These are phyloP conservation scores for Butyriboletus loyo DNA, from an alignment of 768 basidiomycete species.

Conservation along the genomic window DNA sequence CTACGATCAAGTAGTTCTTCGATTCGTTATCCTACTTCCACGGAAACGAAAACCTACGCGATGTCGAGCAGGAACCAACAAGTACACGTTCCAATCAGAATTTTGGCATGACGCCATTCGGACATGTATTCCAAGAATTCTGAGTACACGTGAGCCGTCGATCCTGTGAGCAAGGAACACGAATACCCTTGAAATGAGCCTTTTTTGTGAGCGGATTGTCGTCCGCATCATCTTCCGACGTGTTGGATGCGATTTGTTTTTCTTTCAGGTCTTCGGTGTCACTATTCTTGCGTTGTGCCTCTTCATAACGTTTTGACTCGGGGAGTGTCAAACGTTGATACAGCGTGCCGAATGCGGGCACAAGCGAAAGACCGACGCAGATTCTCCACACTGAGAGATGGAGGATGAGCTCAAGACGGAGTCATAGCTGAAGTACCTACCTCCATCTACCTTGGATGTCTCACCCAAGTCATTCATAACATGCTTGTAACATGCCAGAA, in stretches of 20 bases:
- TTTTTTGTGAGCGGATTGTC: conserved; percentile 37
- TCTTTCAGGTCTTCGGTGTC: conserved; percentile 34
- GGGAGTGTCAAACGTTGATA: conserved; percentile 75
- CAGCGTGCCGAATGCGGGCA: conserved; percentile 72
- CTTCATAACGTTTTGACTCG: conserved; percentile 57
- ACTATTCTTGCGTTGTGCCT: conserved; percentile 33
- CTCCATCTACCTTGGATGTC: conserved; percentile 67
- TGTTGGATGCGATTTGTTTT: conserved; percentile 14
- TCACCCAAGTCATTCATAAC: conserved; percentile 59
- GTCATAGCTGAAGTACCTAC: conserved; percentile 34
- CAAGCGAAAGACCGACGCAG: conserved; percentile 65
- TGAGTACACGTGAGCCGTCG: conserved; percentile 13
- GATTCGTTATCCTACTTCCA: not conserved
- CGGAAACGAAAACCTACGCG: conserved; percentile 38
- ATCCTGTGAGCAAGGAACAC: not conserved
- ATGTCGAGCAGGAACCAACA: conserved; percentile 81
- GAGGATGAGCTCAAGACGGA: not conserved
- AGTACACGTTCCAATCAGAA: conserved; percentile 61
- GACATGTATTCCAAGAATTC: conserved; percentile 69
- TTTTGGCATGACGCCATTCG: conserved; percentile 66
- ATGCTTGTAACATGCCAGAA: conserved; percentile 59
- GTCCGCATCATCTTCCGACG: not conserved
- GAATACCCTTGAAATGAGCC: conserved; percentile 50
- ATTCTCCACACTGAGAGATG: conserved; percentile 63
- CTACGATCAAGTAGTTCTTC: conserved; percentile 28